Evolutionary conservation across 768 basidiomycete genomes (phyloP), one percentile per base, ranked within the genome.

Genomic region (Xerocomellus intermedius): DNA sequence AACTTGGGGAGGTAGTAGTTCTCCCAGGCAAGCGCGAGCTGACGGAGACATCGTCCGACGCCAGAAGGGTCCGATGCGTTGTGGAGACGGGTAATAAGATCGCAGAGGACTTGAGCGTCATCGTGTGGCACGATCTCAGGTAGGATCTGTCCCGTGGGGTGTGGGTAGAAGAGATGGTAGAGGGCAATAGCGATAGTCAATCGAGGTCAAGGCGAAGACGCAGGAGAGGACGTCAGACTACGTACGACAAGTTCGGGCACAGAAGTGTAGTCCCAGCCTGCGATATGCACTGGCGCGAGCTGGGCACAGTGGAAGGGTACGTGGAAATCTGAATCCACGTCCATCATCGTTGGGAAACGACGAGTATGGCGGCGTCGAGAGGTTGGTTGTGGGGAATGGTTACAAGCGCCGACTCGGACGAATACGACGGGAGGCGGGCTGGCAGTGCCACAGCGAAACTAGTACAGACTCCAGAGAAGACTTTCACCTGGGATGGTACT

Each of bases 1-100:
- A 51, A 70, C 36, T 63, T 70, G 22, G 68, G 68, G 13, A 70
- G 68, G 38, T 57, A 70, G 49, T 72, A 66, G 43, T 70, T 66
- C 28, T 70, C 69, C 69, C 70, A 70, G 4, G 59, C 55, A 16
- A 70, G 61, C 0, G 68, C 69, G 8, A 72, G 57, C 21, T 64
- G 52, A 33, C 69, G 70, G 21, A 70, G 41, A 43, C 30, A 48
- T 22, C 68, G 70, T 21, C 59, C 62, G 16, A 63, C 24, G 1
- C 66, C 66, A 1, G 24, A 50, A 24, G 54, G 54, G 14, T 43
- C 48, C 0, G 63, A 58, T 9, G 69, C 61, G 24, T 42, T 47
- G 35, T 63, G 68, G 17, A 66, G 41, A 16, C 52, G 52, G 8
- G 51, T 17, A 1, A 58, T 49, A 22, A 55, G 50, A 9, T 68